A percentile compares a stretch with the other conserved stretches of the same genome.
Evolutionary conservation across 2,329 filamentous ascomycete genomes (phyloP).

Genomic region (Diaporthe citriasiana): DNA sequence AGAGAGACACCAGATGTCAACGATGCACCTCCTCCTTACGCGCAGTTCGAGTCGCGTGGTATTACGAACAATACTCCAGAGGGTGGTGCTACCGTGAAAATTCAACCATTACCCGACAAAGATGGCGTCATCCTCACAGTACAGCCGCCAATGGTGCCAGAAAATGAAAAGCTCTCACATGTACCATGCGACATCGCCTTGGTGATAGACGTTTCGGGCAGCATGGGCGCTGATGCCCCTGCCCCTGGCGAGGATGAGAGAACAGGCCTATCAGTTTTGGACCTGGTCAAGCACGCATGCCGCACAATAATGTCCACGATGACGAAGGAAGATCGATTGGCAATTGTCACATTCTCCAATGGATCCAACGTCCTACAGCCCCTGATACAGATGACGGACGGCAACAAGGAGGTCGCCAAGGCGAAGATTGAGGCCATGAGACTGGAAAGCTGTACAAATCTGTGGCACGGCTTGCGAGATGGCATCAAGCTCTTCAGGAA

Average conservation of each 20-base stretch:
- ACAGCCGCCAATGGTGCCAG: slow-evolving; percentile 58
- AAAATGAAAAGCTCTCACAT: slow-evolving; percentile 50
- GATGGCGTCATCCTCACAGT: slow-evolving; percentile 63
- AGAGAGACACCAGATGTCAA: not conserved
- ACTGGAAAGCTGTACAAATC: slow-evolving; percentile 61
- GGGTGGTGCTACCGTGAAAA: slow-evolving; percentile 43
- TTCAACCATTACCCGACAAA: slow-evolving; percentile 56
- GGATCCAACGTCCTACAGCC: slow-evolving; percentile 59
- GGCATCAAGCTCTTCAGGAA: slow-evolving; percentile 63
- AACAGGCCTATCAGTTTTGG: slow-evolving; percentile 67
- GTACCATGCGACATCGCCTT: slow-evolving; percentile 72
- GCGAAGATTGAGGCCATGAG: slow-evolving; percentile 59
- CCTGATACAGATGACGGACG: slow-evolving; percentile 62
- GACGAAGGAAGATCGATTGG: slow-evolving; percentile 66
- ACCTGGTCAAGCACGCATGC: slow-evolving; percentile 72
- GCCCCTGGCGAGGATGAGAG: slow-evolving; percentile 59
- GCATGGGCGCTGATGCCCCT: slow-evolving; percentile 65
- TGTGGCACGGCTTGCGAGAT: slow-evolving; percentile 70
- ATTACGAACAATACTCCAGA: not conserved
- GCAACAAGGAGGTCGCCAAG: slow-evolving; percentile 60
- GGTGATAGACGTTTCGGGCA: slow-evolving; percentile 72
- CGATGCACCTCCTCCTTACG: slow-evolving; percentile 4
- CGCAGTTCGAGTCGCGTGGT: not conserved
- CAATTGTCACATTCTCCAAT: slow-evolving; percentile 68
- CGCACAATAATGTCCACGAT: slow-evolving; percentile 69